Evolutionary conservation across 2,329 filamentous ascomycete genomes (phyloP).

Genomic region (Curvularia lunata): DNA sequence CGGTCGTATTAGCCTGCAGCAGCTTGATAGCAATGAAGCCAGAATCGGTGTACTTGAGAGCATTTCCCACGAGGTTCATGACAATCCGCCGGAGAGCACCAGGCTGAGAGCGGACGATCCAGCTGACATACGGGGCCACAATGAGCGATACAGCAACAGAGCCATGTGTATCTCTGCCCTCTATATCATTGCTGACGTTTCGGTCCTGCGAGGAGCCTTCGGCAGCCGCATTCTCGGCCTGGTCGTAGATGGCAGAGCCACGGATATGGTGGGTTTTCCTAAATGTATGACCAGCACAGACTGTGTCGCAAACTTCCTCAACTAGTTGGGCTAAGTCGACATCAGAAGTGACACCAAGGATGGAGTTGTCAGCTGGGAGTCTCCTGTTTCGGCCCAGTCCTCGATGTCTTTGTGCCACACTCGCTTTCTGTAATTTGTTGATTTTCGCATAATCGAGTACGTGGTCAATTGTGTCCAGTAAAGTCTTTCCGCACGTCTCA

Average conservation of each 20-base stretch:
- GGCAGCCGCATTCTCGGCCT: slow-evolving; percentile 21
- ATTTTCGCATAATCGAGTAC: slow-evolving; percentile 49
- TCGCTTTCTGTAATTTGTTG: slow-evolving; percentile 41
- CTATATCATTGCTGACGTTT: slow-evolving; percentile 10
- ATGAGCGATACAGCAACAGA: slow-evolving; percentile 40
- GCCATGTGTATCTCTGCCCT: slow-evolving; percentile 27
- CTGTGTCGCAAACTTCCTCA: slow-evolving; percentile 63
- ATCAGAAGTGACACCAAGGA: slow-evolving; percentile 40
- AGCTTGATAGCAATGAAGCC: slow-evolving; percentile 41
- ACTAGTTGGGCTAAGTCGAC: slow-evolving; percentile 43
- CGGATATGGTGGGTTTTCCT: slow-evolving; percentile 36
- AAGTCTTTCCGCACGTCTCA: slow-evolving; percentile 46
- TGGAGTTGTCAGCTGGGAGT: slow-evolving; percentile 36
- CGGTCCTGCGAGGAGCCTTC: slow-evolving; percentile 21
- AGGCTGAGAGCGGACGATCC: slow-evolving; percentile 39
- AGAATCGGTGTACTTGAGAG: slow-evolving; percentile 44
- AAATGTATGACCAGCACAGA: slow-evolving; percentile 58
- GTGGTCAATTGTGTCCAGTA: slow-evolving; percentile 51
- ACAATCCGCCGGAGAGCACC: slow-evolving; percentile 45
- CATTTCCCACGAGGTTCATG: slow-evolving; percentile 47
- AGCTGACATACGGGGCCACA: slow-evolving; percentile 37
- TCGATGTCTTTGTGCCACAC: slow-evolving; percentile 24
- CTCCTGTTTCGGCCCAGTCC: slow-evolving; percentile 32
- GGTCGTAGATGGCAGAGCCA: slow-evolving; percentile 33
- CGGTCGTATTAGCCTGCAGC: slow-evolving; percentile 19